These are phyloP conservation scores for Myxozyma neotropica DNA, from an alignment of 805 yeast species.

Conservation along the genomic window DNA sequence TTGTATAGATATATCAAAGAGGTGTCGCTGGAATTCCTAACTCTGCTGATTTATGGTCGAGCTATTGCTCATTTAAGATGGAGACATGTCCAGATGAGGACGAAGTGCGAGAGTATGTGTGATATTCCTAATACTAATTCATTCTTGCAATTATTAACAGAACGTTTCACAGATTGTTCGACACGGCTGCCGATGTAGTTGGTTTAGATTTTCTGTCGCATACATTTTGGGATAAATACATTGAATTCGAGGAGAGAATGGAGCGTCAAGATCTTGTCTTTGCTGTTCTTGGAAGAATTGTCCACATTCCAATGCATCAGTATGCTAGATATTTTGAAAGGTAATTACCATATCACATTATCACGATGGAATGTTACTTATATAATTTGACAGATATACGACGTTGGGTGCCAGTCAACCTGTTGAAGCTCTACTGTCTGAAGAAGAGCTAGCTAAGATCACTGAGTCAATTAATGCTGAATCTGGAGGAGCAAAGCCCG, in stretches of 20 bases:
- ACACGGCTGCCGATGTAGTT: slow-evolving; percentile 52
- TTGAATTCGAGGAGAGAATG: slow-evolving; percentile 60
- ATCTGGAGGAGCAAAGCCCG: slow-evolving; percentile 32
- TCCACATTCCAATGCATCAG: slow-evolving; percentile 74
- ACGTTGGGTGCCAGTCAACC: slow-evolving; percentile 41
- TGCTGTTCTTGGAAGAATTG: slow-evolving; percentile 45
- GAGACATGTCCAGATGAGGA: slow-evolving; percentile 36
- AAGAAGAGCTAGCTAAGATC: slow-evolving; percentile 41
- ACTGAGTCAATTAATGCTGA: slow-evolving; percentile 23
- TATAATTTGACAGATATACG: slow-evolving; percentile 35
- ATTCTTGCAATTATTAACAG: neutral
- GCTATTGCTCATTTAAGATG: slow-evolving; percentile 43
- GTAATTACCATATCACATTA: neutral
- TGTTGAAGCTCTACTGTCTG: slow-evolving; percentile 42
- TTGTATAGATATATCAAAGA: slow-evolving; percentile 39
- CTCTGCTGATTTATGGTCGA: slow-evolving; percentile 46
- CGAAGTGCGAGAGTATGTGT: slow-evolving; percentile 20
- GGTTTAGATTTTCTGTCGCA: slow-evolving; percentile 80
- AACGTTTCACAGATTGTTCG: slow-evolving; percentile 44
- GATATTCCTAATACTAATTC: neutral
- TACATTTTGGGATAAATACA: slow-evolving; percentile 76
- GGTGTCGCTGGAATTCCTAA: slow-evolving; percentile 41
- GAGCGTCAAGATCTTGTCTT: slow-evolving; percentile 49
- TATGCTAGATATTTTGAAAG: slow-evolving; percentile 73
- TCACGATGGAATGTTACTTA: neutral